phyloP scores from a whole-genome alignment of 2,329 filamentous ascomycete species.

The Penicillium oxalicum region DNA sequence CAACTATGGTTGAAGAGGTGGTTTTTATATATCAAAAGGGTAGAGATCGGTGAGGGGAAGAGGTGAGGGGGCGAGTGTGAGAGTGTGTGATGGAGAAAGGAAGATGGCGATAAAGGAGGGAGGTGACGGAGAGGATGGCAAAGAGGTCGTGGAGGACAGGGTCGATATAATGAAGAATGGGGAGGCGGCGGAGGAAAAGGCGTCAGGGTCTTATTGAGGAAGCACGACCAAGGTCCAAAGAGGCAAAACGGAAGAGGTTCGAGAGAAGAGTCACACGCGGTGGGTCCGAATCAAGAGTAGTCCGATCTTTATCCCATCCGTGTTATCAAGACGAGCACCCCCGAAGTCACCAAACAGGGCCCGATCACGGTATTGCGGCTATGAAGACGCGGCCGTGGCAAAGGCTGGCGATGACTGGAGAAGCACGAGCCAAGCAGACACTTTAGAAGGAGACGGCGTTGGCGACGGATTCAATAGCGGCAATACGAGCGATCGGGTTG shows the following conservation, averaged over 20 bases:
- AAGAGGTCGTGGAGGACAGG: too few species aligned
- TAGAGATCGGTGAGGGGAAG: neutral
- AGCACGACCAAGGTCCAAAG: too few species aligned
- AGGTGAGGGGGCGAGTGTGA: neutral
- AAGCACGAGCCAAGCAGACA: neutral
- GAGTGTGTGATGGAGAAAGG: neutral
- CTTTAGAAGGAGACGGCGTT: constrained; percentile 24
- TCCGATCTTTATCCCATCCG: neutral
- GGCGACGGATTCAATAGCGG: constrained; percentile 29
- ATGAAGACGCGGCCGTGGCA: constrained; percentile 8
- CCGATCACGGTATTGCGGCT: constrained; percentile 22
- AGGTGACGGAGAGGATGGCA: neutral
- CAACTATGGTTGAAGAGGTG: constrained; percentile 2
- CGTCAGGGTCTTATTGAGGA: too few species aligned
- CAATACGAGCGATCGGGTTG: constrained; percentile 36
- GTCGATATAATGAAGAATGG: neutral
- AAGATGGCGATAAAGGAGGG: neutral
- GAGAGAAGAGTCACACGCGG: constrained; percentile 2
- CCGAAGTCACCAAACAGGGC: constrained; percentile 9
- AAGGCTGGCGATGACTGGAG: constrained; percentile 15
- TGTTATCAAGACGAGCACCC: constrained; percentile 5
- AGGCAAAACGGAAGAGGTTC: neutral
- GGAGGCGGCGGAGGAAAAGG: too few species aligned
- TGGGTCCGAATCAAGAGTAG: constrained; percentile 5
- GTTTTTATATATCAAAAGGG: neutral